phyloP scores from a whole-genome alignment of 2,329 filamentous ascomycete genomes.

The Tolypocladium amazonense region DNA sequence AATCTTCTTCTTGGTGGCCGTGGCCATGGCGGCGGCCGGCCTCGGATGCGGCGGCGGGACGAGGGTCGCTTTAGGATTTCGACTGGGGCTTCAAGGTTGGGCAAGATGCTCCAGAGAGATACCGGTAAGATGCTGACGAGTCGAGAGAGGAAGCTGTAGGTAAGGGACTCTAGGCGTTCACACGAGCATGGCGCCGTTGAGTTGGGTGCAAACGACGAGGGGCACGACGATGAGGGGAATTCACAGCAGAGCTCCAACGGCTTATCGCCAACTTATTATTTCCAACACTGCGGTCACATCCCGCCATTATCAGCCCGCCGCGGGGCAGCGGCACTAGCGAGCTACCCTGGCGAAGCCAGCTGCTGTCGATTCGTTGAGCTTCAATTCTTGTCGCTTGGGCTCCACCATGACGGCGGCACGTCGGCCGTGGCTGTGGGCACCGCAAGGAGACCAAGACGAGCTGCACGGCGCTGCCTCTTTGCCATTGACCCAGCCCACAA shows the following conservation, averaged over 20 bases:
- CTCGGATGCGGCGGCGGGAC: background rate
- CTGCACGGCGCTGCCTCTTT: background rate
- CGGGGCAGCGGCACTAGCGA: background rate
- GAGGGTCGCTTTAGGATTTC: background rate
- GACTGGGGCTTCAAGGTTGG: constrained; percentile 6
- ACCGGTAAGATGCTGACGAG: constrained; percentile 11
- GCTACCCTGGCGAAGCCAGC: background rate
- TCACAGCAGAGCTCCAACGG: background rate
- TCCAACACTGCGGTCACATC: background rate
- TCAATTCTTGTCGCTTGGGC: background rate
- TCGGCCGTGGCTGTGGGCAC: background rate
- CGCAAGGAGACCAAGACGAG: too few species aligned
- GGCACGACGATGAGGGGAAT: background rate
- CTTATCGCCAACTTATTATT: background rate
- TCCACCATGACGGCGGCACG: background rate
- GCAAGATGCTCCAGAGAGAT: constrained; percentile 16
- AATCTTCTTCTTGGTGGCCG: constrained; percentile 55
- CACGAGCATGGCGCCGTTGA: too few species aligned
- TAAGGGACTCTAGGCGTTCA: background rate
- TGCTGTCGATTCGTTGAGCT: background rate
- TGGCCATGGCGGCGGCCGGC: constrained; percentile 12
- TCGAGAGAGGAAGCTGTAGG: background rate
- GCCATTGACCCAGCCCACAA: background rate
- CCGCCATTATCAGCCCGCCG: background rate
- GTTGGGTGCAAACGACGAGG: background rate